Evolutionary conservation across 1,284 basidiomycete genomes (phyloP), one percentile per base, ranked within the genome.

Genomic region (Irpex rosettiformis): DNA sequence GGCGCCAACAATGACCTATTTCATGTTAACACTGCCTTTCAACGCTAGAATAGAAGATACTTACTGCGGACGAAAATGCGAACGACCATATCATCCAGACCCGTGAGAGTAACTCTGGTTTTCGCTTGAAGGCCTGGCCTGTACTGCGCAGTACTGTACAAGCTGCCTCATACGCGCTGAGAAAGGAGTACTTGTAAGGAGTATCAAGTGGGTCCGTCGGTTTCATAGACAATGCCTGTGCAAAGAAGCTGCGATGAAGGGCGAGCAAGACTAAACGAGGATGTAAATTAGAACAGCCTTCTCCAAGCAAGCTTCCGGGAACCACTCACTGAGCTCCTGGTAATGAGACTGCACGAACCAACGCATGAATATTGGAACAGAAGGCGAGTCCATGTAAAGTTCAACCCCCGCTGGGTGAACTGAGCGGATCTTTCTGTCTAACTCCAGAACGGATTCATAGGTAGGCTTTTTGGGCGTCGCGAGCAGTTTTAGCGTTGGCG

Each of bases 321-420:
- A 55, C 22, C 43, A 73, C 74, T 59, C 62, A 81, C 80, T 74
- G 51, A 81, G 70, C 60, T 79, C 78, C 42, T 73, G 73, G 65
- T 81, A 78, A 63, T 81, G 77, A 4, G 75, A 76, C 24, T 75
- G 72, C 10, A 76, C 73, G 62, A 75, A 81, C 10, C 62, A 67
- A 18, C 72, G 74, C 78, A 82, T 80, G 8, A 77, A 76, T 6
- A 69, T 65, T 4, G 76, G 69, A 10, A 72, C 73, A 30, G 62
- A 60, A 5, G 67, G 58, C 37, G 66, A 58, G 47, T 61, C 54
- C 16, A 45, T 45, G 18, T 21, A 18, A n/a, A 58, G 61, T 25
- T 69, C 66, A 13, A 61, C 56, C 11, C 63, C 55, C 4, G 73
- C 72, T 10, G 70, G 62, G 4, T 65, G 66, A 58, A 75, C 69